Base-by-base conservation (phyloP, 2,329 filamentous ascomycete species). In the Aspergillus thermomutatus region DNA sequence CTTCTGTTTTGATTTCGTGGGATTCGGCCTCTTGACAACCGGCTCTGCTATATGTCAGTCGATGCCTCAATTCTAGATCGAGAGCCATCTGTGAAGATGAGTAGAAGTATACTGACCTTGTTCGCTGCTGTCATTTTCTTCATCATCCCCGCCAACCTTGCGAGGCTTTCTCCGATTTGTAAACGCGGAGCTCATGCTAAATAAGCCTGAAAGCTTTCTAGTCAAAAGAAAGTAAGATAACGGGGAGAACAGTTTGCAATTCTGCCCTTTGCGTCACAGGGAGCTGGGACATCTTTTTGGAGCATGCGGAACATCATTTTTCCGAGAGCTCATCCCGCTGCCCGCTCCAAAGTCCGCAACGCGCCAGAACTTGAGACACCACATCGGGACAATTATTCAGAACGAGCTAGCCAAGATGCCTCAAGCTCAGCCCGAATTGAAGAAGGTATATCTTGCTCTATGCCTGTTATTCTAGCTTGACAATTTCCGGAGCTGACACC, bases 391-490 rank as follows among this genome's bases (percentile, higher is more conserved):
- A 66, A 50, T 59, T 7, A 54, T 60, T 41, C 50, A 56, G 57
- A 57, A 66, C 52, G 57, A 58, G 61, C 50, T 63, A 57, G 64
- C 59, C 80, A 89, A 82, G 65, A 99, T 99, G 94, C 91, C 94
- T 80, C 93, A 95, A 87, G 92, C 94, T 75, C 94, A 97, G 80
- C 94, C 94, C 69, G 95, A 99, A 82, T 86, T 99, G 62, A 99
- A 97, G 81, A 99, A 97, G 87, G 94, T 95, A 79, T 57, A 73
- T 72, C 40, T 6, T 19, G 2, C 28, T 19, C 19, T 41, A 27
- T 19, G 11, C 6, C 11, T 41, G 21, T 11, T 11, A 4, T 23
- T 19, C 19, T 53, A 49, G 37, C 55, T 21, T 37, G 58, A 49
- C 28, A 48, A 34, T 45, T 41, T 56, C 40, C n/a, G 31, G 40